phyloP scores from a whole-genome alignment of 768 basidiomycete genomes.

The Lentinula boryana region DNA sequence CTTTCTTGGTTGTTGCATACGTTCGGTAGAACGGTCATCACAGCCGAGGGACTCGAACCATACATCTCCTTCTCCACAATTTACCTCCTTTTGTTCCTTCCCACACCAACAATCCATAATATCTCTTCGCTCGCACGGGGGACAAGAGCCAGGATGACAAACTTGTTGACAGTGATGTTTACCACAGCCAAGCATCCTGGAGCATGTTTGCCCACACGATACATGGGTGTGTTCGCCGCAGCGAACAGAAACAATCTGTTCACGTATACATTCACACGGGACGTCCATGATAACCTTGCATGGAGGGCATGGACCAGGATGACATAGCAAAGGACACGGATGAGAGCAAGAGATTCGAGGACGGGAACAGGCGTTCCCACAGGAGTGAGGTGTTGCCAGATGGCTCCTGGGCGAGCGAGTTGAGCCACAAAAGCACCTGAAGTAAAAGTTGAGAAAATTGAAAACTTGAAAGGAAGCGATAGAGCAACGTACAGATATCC shows the following conservation, averaged over 20 bases:
- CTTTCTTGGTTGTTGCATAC: constrained; percentile 10
- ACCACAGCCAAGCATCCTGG: constrained; percentile 52
- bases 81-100: constrained; percentile 45
- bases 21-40: constrained; percentile 53
- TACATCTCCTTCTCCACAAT: constrained; percentile 41
- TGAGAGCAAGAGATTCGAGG: constrained; percentile 63
- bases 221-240: constrained; percentile 42
- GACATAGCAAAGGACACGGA: constrained; percentile 79
- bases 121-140: constrained; percentile 52
- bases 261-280: constrained; percentile 75
- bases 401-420: constrained; percentile 67
- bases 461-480: not conserved
- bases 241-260: constrained; percentile 49
- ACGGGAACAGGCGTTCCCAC: constrained; percentile 64
- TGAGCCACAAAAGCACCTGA: constrained; percentile 81
- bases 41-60: constrained; percentile 42
- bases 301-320: constrained; percentile 95
- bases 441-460: constrained; percentile 9
- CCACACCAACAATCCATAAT: constrained; percentile 77
- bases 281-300: constrained; percentile 75
- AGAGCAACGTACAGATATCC: constrained; percentile 52
- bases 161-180: constrained; percentile 61
- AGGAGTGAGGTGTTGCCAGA: constrained; percentile 72
- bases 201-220: constrained; percentile 40
- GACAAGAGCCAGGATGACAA: constrained; percentile 80